Evolutionary conservation across 2,329 filamentous ascomycete species (phyloP), one percentile per base, ranked within the genome.

Genomic region (Ophiobolus disseminans): DNA sequence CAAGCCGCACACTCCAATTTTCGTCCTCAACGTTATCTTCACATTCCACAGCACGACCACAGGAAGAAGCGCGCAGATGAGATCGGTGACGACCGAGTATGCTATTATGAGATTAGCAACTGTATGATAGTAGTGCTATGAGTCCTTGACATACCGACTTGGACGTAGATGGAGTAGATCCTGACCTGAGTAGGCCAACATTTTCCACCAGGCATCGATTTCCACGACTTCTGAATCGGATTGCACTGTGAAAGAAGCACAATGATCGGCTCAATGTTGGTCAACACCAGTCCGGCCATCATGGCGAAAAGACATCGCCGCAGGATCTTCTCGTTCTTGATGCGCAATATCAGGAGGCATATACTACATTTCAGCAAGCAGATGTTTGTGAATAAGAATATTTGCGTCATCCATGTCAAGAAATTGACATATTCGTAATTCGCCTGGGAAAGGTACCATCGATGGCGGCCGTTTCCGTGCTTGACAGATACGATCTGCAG

Each of bases 341-440:
- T 76, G 11, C 75, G 70, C 3, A 78, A 55, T 1, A 78, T 56
- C 7, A 78, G 59, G 10, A 78, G 50, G 55, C 75, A 68, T 40
- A 78, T 77, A 3, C 74, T 77, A 21, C 73, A 63, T 47, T 78
- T 78, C 36, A 78, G 63, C 1, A 77, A 45, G 30, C 70, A 74
- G 25, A 77, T 69, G 31, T 67, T 69, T 9, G 64, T 58, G 48
- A 77, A 78, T 2, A 78, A 66, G 16, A 76, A 59, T 11, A 77
- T 62, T 58, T 77, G 75, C 3, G 70, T 73, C 35, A 70, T 59
- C 74, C 74, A 77, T 1, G 71, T 70, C 3, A 72, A 62, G 58
- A 73, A 72, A 50, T 72, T 75, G 48, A 74, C 70, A 30, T 55
- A 63, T 42, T 66, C 42, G 41, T 75, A 74, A 14, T 75, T 43